These are phyloP conservation scores for Vaccinium darrowii DNA, from an alignment of 148 eudicot genomes.

Conservation along the genomic window DNA sequence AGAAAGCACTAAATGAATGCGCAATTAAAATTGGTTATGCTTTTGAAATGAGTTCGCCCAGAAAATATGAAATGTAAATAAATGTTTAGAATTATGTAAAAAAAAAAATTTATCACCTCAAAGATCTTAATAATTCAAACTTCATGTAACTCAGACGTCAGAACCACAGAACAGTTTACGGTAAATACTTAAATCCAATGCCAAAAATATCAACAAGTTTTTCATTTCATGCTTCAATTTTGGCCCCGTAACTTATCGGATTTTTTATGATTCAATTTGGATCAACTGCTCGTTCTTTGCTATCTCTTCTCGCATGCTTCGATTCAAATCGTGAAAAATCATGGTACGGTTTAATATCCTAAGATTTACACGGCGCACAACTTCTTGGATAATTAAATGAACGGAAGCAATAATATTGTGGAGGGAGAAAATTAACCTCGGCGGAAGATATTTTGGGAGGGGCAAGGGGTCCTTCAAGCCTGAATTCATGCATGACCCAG, in stretches of 20 bases:
- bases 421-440: conserved; percentile 31
- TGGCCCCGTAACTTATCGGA: neutral
- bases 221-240: neutral
- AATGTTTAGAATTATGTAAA: neutral
- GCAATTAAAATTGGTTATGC: neutral
- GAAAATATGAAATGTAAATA: neutral
- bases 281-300: neutral
- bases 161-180: neutral
- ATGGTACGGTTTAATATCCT: neutral
- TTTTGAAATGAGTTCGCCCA: neutral
- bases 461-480: conserved; percentile 59
- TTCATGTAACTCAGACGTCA: neutral
- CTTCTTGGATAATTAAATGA: neutral
- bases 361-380: neutral
- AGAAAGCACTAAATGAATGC: neutral
- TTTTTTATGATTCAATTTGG: neutral
- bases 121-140: neutral
- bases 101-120: neutral
- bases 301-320: neutral
- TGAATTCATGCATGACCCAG: conserved; percentile 98
- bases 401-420: neutral
- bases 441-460: conserved; percentile 35
- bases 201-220: neutral
- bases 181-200: neutral
- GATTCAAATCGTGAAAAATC: neutral